Conservation (phyloP, 306 rosid genomes). For the Crotalaria pallida region DNA sequence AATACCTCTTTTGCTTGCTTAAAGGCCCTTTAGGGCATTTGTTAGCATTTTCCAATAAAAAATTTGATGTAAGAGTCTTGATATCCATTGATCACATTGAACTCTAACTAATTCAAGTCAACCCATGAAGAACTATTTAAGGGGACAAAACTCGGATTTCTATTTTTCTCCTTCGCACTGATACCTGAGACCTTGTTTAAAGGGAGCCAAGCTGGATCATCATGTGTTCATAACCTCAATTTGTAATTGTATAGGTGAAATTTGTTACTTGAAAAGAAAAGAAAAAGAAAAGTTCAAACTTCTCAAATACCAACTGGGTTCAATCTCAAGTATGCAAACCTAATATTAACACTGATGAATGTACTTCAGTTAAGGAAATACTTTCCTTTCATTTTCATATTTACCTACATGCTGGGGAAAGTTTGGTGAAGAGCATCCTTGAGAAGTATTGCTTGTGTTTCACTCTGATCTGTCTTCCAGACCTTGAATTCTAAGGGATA, state of each 20-base stretch:
- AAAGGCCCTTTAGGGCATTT: too few relatives aligned
- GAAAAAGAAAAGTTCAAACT: background rate
- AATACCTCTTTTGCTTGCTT: too few relatives aligned
- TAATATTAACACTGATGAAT: background rate
- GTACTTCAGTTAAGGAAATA: background rate
- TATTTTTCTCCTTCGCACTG: too few relatives aligned
- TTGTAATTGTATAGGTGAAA: background rate
- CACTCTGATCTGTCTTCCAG: constrained; percentile 61
- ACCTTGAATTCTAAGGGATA: constrained; percentile 39
- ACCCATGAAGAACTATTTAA: too few relatives aligned
- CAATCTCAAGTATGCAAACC: background rate
- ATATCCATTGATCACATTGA: too few relatives aligned
- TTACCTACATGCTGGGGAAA: constrained; percentile 1
- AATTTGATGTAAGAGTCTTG: too few relatives aligned
- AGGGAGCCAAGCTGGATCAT: too few relatives aligned
- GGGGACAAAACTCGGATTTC: too few relatives aligned
- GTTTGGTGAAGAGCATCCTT: constrained; percentile 35
- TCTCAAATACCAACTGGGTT: background rate
- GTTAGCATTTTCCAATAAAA: too few relatives aligned
- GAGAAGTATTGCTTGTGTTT: constrained; percentile 46
- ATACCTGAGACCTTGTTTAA: too few relatives aligned
- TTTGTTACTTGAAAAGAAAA: background rate
- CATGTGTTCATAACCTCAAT: too few relatives aligned
- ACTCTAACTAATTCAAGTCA: too few relatives aligned
- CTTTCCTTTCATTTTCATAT: background rate